Conservation (phyloP, 1,139 yeast genomes). For the Hansenula sp. region DNA sequence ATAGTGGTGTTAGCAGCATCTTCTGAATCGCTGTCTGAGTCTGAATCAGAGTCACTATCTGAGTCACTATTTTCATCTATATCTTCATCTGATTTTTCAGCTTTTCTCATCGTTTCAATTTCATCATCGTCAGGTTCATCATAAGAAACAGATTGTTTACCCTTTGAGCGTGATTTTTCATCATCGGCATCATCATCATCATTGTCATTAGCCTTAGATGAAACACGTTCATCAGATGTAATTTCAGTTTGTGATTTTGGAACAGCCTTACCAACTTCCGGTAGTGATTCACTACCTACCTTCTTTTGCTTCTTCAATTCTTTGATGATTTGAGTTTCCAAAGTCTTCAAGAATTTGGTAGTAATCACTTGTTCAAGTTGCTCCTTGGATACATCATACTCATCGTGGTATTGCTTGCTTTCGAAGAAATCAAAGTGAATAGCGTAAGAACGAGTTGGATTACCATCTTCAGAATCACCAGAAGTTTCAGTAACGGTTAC, state of each 20-base stretch:
- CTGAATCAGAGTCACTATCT: slow-evolving; percentile 35
- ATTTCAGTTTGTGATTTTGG: slow-evolving; percentile 50
- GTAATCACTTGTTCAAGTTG: slow-evolving; percentile 73
- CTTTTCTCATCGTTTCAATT: slow-evolving; percentile 79
- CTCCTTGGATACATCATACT: slow-evolving; percentile 81
- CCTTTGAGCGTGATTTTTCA: slow-evolving; percentile 54
- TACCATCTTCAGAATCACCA: slow-evolving; percentile 48
- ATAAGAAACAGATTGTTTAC: slow-evolving; percentile 86
- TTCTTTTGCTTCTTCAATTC: slow-evolving; percentile 82
- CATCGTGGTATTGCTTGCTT: slow-evolving; percentile 72
- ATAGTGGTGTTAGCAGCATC: slow-evolving; percentile 23
- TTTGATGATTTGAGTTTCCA: slow-evolving; percentile 71
- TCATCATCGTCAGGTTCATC: slow-evolving; percentile 96
- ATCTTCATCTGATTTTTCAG: slow-evolving; percentile 69
- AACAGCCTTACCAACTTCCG: slow-evolving; percentile 71
- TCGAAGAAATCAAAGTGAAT: slow-evolving; percentile 76
- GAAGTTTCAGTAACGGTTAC: slow-evolving; percentile 89
- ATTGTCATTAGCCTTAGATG: slow-evolving; percentile 31
- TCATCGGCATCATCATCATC: slow-evolving; percentile 70
- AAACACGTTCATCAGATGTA: slow-evolving; percentile 32
- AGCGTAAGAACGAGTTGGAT: slow-evolving; percentile 66
- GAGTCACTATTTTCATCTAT: slow-evolving; percentile 34
- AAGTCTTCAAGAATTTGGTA: slow-evolving; percentile 57
- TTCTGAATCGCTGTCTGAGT: slow-evolving; percentile 26
- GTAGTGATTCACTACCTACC: slow-evolving; percentile 42